phyloP scores from a whole-genome alignment of 2,329 filamentous ascomycete species.

The Colletotrichum somersetense region DNA sequence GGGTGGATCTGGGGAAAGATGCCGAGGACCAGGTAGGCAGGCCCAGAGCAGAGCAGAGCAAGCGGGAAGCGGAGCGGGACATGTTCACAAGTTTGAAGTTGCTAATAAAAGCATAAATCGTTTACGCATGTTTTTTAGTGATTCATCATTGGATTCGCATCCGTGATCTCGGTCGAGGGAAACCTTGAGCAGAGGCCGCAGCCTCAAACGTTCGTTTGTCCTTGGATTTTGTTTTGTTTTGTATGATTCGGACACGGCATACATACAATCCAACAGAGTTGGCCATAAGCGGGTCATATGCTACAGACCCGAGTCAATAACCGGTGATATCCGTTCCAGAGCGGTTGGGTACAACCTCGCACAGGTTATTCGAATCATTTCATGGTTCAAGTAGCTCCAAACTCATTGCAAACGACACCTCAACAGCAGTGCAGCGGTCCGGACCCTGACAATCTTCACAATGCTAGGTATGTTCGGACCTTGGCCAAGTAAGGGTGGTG shows the following conservation, averaged over 20 bases:
- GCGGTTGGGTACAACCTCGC: conserved; percentile 22
- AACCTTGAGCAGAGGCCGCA: background rate
- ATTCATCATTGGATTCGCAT: conserved; percentile 10
- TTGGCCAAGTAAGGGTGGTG: background rate
- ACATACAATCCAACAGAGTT: background rate
- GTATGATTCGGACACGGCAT: background rate
- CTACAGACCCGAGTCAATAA: conserved; percentile 17
- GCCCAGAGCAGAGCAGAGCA: background rate
- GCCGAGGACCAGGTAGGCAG: conserved; percentile 36
- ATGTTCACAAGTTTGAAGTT: conserved; percentile 12
- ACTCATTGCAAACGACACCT: conserved; percentile 5
- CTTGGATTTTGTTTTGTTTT: background rate
- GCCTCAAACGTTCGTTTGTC: background rate
- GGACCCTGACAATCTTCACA: background rate
- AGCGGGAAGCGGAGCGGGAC: background rate
- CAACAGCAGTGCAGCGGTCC: background rate
- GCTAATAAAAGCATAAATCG: conserved; percentile 28
- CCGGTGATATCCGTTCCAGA: conserved; percentile 21
- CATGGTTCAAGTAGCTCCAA: conserved; percentile 12
- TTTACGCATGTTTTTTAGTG: background rate
- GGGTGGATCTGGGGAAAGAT: conserved; percentile 43
- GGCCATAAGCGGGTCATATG: conserved; percentile 24
- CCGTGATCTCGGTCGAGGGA: background rate
- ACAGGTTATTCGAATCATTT: conserved; percentile 37
- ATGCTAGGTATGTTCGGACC: background rate